Evolutionary conservation across 805 yeast genomes (phyloP).

Genomic region (Saccharomycodes ludwigii): DNA sequence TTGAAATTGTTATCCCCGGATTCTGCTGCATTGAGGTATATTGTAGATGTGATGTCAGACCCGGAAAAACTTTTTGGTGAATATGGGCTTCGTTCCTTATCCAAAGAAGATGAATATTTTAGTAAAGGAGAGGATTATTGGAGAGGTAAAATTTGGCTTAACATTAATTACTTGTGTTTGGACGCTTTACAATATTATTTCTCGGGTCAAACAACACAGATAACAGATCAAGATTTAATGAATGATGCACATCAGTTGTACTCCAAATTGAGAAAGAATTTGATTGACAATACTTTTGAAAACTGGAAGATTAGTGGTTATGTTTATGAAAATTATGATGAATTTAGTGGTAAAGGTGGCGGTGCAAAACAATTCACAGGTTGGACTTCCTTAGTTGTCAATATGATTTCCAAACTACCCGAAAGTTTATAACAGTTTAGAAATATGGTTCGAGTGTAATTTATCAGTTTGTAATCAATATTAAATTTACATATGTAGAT

Average conservation of each 20-base stretch:
- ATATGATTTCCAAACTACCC: constrained; percentile 38
- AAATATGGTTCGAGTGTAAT: background rate
- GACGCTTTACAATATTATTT: constrained; percentile 55
- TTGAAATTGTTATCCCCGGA: constrained; percentile 46
- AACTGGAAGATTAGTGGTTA: constrained; percentile 68
- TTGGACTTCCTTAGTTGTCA: constrained; percentile 77
- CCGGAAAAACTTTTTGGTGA: constrained; percentile 66
- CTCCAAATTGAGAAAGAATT: constrained; percentile 43
- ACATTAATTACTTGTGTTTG: constrained; percentile 73
- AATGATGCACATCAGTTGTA: constrained; percentile 37
- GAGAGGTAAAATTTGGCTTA: constrained; percentile 92
- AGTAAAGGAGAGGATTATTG: constrained; percentile 84
- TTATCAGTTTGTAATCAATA: constrained; percentile 2
- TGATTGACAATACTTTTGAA: constrained; percentile 55
- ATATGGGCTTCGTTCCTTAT: constrained; percentile 72
- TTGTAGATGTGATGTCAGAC: constrained; percentile 50
- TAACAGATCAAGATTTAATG: constrained; percentile 15
- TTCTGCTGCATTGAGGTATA: constrained; percentile 33
- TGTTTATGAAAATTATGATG: constrained; percentile 87
- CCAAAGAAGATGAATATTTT: constrained; percentile 51
- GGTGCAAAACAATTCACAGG: constrained; percentile 89
- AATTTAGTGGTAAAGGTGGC: constrained; percentile 55
- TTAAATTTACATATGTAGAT: constrained; percentile 8
- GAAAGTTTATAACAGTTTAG: background rate
- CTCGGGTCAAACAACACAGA: no score